Conservation (phyloP, 1,284 basidiomycete species). For the Rhodotorula sp. region DNA sequence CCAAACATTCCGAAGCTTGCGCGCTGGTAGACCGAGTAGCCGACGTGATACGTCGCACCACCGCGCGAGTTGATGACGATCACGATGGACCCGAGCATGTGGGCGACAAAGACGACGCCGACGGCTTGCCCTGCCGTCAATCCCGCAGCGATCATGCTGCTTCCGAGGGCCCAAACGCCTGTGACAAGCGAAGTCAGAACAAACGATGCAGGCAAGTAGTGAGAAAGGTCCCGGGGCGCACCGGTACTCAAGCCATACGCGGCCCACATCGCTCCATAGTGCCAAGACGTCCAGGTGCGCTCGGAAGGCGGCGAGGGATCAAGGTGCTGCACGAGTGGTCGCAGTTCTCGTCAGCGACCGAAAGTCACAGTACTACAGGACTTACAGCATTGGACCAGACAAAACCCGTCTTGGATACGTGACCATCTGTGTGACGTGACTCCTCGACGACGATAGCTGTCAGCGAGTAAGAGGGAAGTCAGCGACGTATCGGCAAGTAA, state of each 20-base stretch:
- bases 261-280: neutral
- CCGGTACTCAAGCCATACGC: neutral
- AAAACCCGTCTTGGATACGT: neutral
- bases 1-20: constrained; percentile 50
- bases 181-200: neutral
- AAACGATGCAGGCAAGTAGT: neutral
- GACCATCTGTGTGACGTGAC: neutral
- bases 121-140: constrained; percentile 21
- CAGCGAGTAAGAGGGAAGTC: neutral
- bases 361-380: too few species aligned
- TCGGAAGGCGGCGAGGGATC: neutral
- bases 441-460: neutral
- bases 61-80: constrained; percentile 41
- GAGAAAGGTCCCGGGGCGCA: neutral
- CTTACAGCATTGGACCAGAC: neutral
- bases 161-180: constrained; percentile 7
- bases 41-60: constrained; percentile 50
- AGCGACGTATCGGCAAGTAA: neutral
- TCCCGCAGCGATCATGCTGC: constrained; percentile 6
- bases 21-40: constrained; percentile 48
- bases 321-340: neutral
- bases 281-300: neutral
- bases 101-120: constrained; percentile 27
- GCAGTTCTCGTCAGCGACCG: too few species aligned
- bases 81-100: constrained; percentile 22